Percentiles rank a stretch among this genome's conserved stretches.
phyloP scores from a whole-genome alignment of 768 basidiomycete species.

The Calvatia gigantea region DNA sequence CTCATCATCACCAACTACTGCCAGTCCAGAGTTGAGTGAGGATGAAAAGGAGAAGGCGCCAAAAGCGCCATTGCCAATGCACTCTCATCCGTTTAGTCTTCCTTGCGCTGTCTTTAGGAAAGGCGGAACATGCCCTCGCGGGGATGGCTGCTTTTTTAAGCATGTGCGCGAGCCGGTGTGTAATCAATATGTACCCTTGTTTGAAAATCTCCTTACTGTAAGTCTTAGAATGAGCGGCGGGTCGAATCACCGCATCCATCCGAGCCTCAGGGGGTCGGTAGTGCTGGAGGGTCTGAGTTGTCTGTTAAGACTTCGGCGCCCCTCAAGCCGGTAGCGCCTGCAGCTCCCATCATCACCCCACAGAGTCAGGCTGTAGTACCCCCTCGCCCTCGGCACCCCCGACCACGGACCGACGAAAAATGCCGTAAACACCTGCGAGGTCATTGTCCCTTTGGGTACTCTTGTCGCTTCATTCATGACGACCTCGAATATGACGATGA shows the following conservation, averaged over 20 bases:
- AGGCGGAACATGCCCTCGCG: not conserved
- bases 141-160: not conserved
- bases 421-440: slow-evolving; percentile 27
- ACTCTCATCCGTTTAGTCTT: not conserved
- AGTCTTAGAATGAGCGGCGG: not conserved
- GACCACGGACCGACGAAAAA: slow-evolving; percentile 15
- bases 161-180: not conserved
- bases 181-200: not conserved
- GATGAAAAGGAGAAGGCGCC: not conserved
- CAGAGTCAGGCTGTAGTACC: not conserved
- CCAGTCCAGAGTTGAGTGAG: not conserved
- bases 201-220: not conserved
- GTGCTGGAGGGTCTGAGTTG: not conserved
- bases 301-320: not conserved
- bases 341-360: not conserved
- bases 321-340: not conserved
- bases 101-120: slow-evolving; percentile 4
- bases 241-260: not conserved
- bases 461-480: slow-evolving; percentile 27
- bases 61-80: not conserved
- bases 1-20: not conserved
- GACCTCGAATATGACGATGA: slow-evolving; percentile 29
- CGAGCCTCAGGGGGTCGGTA: not conserved
- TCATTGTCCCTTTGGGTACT: slow-evolving; percentile 23
- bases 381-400: slow-evolving; percentile 4